Base-by-base conservation (phyloP, 106 monocot genomes). In the Chionographis japonica region DNA sequence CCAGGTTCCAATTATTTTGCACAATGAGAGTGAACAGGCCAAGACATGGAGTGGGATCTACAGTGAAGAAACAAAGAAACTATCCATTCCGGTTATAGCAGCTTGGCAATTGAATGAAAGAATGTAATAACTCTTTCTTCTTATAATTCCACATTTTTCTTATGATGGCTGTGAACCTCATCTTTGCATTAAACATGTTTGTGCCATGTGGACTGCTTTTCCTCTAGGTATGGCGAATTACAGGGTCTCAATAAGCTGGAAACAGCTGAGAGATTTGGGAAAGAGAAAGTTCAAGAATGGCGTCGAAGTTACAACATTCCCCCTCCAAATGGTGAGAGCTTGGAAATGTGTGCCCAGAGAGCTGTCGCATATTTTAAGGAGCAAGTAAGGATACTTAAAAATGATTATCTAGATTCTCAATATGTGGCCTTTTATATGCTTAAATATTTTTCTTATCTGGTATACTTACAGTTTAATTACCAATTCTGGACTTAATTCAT, bases 71-170 rank as follows among this genome's bases (percentile, higher is more conserved):
- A 92, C 97, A 50, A 78, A 78, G 60, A 87, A 74, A 50, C 87
- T 87, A 67, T 97, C 92, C 14, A 92, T 97, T 60, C 97, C 97
- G 36, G 97, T 97, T 42, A 74, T 97, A 60, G 75, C 87, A 40
- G 84, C 97, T 67, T 97, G 97, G 97, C 97, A 97, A 58, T 77
- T 97, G 65, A 97, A 97, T 83, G 97, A 97, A 81, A 86, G 97
- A 87, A 97, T 97, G 97, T 97, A 83, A 54, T 56, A 38, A n/a
- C 6, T 14, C 55, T 15, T 37, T 46, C 9, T 46, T 10, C 46
- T 46, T 46, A 5, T 6, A 27, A 1, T 27, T 27, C 27, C 27
- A 27, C 27, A 46, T 46, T 46, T 46, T 46, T 46, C 9, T 46
- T 2, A 27, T 27, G 27, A 27, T 27, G 27, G 27, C 27, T 27